Conservation (phyloP, 2,329 filamentous ascomycete genomes). For the Fusarium tupiense region DNA sequence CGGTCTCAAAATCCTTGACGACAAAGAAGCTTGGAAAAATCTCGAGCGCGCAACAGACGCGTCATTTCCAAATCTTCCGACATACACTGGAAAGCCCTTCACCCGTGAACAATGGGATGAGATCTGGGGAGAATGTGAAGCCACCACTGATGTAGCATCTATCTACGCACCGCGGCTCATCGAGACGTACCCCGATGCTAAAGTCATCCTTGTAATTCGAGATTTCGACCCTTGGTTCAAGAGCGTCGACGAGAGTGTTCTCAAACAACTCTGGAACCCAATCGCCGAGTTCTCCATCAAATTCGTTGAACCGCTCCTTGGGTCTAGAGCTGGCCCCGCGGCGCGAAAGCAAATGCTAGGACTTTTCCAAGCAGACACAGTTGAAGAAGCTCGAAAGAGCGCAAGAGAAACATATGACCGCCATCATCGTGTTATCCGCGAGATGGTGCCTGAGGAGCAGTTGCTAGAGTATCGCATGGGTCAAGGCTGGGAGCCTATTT, state of each 20-base stretch:
- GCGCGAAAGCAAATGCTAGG: constrained; percentile 44
- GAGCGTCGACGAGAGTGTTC: constrained; percentile 46
- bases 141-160: constrained; percentile 44
- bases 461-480: constrained; percentile 47
- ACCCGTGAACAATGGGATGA: constrained; percentile 47
- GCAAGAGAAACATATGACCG: constrained; percentile 41
- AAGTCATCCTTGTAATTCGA: constrained; percentile 46
- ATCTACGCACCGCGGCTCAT: constrained; percentile 45
- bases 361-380: constrained; percentile 37
- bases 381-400: constrained; percentile 36
- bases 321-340: constrained; percentile 38
- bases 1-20: constrained; percentile 39
- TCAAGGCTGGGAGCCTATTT: constrained; percentile 51
- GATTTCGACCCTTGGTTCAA: constrained; percentile 47
- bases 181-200: constrained; percentile 46
- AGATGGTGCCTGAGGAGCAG: constrained; percentile 38
- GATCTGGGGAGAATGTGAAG: constrained; percentile 45
- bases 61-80: constrained; percentile 39
- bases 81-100: constrained; percentile 43
- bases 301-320: constrained; percentile 46
- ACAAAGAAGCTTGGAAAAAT: constrained; percentile 36
- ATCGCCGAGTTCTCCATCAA: constrained; percentile 27
- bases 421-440: constrained; percentile 44
- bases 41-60: constrained; percentile 46
- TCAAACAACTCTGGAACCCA: constrained; percentile 39